Base-by-base conservation (phyloP, 306 rosid species). In the Psophocarpus tetragonolobus region DNA sequence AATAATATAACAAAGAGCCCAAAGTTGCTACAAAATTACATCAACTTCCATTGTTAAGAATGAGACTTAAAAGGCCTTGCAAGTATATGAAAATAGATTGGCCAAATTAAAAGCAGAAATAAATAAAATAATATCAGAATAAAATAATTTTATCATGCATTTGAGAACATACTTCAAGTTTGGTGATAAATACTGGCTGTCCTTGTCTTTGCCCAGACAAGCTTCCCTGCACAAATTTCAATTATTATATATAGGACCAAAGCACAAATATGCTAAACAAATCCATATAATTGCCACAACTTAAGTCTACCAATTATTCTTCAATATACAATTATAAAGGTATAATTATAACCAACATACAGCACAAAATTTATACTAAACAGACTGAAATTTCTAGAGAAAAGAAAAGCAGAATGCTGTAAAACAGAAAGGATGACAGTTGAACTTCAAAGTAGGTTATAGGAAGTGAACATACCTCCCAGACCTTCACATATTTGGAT, bases 151-250 rank as follows among this genome's bases (percentile, higher is more conserved):
- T 21, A 73, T 70, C 20, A 70, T 58, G 60, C 35, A 77, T 68
- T 58, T 24, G 71, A 74, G 82, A 83, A 78, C 93, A 71, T 88
- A 95, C 99, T 75, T 95, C 99, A 60, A 95, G 88, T 87, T 88
- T 92, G 72, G 97, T 92, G 82, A 95, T 92, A 80, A 95, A 91
- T 50, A 90, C 94, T 29, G 99, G 98, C 42, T 91, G 97, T 62
- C 99, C 98, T 90, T 92, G 94, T 84, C 99, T 91, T 89, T 88
- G 99, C 21, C 99, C 99, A 51, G 91, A 90, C 87, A 95, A 86
- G 86, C 88, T 88, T 82, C 99, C 99, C 99, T 95, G 94, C 88
- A 88, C 58, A 50, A 51, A 65, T 82, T 78, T 73, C 78, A 67
- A 73, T 50, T 73, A 44, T 68, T 50, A 47, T 85, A 72, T 51